Conservation (phyloP, 2,329 filamentous ascomycete genomes). For the Pseudogymnoascus sp. region DNA sequence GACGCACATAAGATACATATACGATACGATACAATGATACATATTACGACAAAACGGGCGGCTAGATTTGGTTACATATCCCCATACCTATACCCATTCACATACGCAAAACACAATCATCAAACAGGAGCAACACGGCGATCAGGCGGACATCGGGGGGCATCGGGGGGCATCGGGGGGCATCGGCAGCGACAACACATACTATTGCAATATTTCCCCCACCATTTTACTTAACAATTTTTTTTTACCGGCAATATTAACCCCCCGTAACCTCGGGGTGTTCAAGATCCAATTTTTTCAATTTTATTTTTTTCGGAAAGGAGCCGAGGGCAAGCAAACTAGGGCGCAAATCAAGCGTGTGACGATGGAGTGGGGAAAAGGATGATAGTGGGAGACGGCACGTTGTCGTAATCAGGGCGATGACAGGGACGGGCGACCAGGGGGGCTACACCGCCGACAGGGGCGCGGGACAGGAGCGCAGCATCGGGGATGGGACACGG, state of each 20-base stretch:
- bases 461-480: neutral
- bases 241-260: neutral
- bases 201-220: neutral
- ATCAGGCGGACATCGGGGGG: neutral
- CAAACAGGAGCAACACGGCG: neutral
- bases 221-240: neutral
- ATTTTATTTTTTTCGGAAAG: neutral
- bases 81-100: constrained; percentile 1
- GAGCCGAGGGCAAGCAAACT: neutral
- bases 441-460: neutral
- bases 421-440: neutral
- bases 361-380: too few species aligned
- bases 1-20: neutral
- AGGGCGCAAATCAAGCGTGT: neutral
- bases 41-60: neutral
- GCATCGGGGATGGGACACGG: neutral
- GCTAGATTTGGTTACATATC: neutral
- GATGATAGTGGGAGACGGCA: neutral
- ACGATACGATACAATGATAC: neutral
- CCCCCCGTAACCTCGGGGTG: neutral
- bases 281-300: neutral
- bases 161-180: too few species aligned
- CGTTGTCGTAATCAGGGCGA: neutral
- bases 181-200: neutral
- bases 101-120: neutral